phyloP scores from a whole-genome alignment of 2,329 filamentous ascomycete species.

The Podosphaera xanthii region DNA sequence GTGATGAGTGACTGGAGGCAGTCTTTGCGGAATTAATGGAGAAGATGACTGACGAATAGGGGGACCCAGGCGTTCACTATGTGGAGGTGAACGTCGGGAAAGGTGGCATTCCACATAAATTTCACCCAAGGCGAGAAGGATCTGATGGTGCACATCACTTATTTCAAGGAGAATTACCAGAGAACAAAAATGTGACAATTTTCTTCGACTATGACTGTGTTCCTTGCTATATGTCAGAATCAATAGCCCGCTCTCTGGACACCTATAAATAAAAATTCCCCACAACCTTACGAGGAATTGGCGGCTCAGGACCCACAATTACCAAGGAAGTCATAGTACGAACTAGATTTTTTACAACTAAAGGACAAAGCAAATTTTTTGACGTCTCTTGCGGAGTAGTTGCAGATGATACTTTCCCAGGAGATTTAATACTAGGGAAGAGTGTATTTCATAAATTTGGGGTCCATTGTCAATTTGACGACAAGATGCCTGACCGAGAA shows the following conservation, averaged over 20 bases:
- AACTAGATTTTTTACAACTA: not conserved
- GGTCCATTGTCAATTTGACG: not conserved
- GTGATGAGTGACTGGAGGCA: no score
- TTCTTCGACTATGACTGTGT: not conserved
- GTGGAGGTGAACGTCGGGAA: no score
- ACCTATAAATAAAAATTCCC: not conserved
- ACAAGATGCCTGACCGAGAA: not conserved
- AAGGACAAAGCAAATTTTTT: not conserved
- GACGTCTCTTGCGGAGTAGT: not conserved
- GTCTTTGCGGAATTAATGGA: no score
- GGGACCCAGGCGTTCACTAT: no score
- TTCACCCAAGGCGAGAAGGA: no score
- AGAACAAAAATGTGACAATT: not conserved
- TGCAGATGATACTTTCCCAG: not conserved
- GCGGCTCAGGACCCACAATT: not conserved
- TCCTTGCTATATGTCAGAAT: not conserved
- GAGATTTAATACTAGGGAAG: not conserved
- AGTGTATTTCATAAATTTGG: not conserved
- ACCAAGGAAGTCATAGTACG: not conserved
- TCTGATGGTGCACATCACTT: no score
- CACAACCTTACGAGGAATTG: not conserved
- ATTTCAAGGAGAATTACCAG: no score
- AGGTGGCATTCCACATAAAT: no score
- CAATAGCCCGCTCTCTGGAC: slow-evolving; percentile 2
- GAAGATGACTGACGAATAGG: no score